Percentiles rank a stretch among this genome's conserved stretches.
Evolutionary conservation across 768 basidiomycete species (phyloP).

Genomic region (Holtermanniella nyarrowii): DNA sequence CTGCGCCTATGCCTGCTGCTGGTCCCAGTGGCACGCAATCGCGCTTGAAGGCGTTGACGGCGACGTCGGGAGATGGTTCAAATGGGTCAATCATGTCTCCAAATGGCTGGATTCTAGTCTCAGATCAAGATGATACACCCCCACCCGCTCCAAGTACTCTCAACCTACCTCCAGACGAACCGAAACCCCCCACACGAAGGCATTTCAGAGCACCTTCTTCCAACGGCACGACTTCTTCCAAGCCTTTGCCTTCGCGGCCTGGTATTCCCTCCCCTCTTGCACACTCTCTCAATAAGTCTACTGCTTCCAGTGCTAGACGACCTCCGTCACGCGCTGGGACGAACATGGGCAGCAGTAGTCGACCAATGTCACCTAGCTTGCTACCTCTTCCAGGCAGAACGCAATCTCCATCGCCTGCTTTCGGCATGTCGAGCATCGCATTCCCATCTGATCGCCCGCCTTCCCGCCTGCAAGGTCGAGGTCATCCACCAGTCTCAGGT

Average conservation of each 20-base stretch:
- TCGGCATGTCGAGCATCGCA: neutral
- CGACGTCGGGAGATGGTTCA: neutral
- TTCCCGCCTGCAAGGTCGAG: slow-evolving; percentile 1
- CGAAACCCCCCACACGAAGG: slow-evolving; percentile 16
- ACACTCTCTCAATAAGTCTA: neutral
- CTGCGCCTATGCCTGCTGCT: slow-evolving; percentile 11
- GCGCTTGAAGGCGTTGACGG: slow-evolving; percentile 8
- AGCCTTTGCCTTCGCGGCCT: slow-evolving; percentile 23
- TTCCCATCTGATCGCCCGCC: slow-evolving; percentile 1
- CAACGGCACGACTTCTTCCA: slow-evolving; percentile 13
- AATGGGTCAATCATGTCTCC: slow-evolving; percentile 14
- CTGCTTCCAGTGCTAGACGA: slow-evolving; percentile 1
- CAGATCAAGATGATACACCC: slow-evolving; percentile 10
- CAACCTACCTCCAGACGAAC: slow-evolving; percentile 8
- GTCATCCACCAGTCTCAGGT: slow-evolving; percentile 3
- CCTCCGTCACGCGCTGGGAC: slow-evolving; percentile 1
- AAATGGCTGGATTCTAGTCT: slow-evolving; percentile 27
- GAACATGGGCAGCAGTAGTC: neutral
- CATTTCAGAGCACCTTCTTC: slow-evolving; percentile 18
- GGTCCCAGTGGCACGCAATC: slow-evolving; percentile 5
- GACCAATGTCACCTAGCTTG: slow-evolving; percentile 20
- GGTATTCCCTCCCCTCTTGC: slow-evolving; percentile 31
- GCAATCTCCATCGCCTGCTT: neutral
- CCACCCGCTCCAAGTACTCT: slow-evolving; percentile 6
- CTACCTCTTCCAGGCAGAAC: slow-evolving; percentile 11